Base-by-base conservation (phyloP, 176 grass and related monocot genomes). In the Stipa capillata region DNA sequence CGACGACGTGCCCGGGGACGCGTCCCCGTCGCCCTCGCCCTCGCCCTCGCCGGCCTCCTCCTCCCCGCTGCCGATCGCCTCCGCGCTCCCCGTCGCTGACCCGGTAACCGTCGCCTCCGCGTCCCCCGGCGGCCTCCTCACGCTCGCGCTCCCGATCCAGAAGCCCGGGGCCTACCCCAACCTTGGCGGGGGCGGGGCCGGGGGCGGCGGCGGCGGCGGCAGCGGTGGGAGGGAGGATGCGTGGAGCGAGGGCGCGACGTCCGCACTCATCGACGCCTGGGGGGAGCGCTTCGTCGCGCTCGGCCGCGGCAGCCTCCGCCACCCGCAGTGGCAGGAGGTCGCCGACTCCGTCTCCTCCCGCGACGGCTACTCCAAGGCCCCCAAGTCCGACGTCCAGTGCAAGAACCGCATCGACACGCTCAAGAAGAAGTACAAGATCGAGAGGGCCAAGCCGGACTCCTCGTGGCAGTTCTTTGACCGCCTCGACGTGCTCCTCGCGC, bases 271-370 rank as follows among this genome's bases (percentile, higher is more conserved):
- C 83, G 96, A 95, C 59, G 96, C 96, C 28, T 99, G 96, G 96
- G 92, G 96, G 4, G 96, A 99, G 73, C 83, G 96, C 0, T 99
- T 87, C 74, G 83, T 99, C 24, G 96, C 93, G 85, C 83, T 99
- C 78, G 93, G 90, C 44, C 92, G 96, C 51, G 96, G 96, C 12
- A 99, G 91, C 78, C 86, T 99, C 63, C 89, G 91, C 23, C 92
- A 95, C 81, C 93, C 93, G 43, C 96, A 99, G 74, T 99, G 96
- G 96, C 96, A 99, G 85, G 96, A 99, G 87, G 96, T 99, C 62
- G 96, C 96, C 49, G 96, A 99, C 39, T 86, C 86, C 52, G 88
- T 99, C 74, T 95, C 90, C 58, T 87, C 90, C 55, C 90, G 88
- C 23, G 92, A 99, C 32, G 86, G 88, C 27, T 99, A 99, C 74